Evolutionary conservation across 1,284 basidiomycete genomes (phyloP).

Genomic region (Farysia itapuensis): DNA sequence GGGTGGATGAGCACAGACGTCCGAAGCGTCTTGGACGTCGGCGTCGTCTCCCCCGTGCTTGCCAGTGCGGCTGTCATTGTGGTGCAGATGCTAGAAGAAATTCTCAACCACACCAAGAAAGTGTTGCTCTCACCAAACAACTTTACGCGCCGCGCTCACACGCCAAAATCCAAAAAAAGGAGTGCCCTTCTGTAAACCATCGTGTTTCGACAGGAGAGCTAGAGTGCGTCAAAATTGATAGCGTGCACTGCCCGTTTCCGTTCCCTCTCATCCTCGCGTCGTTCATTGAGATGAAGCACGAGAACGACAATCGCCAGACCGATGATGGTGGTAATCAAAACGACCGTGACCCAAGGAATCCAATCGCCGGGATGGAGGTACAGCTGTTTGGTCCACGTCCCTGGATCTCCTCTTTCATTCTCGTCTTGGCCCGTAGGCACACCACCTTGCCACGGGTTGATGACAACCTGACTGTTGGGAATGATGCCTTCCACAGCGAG

Average conservation of each 20-base stretch:
- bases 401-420: conserved; percentile 15
- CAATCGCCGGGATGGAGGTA: conserved; percentile 93
- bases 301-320: conserved; percentile 80
- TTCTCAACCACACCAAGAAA: conserved; percentile 1
- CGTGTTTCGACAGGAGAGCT: too few species aligned
- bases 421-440: conserved; percentile 56
- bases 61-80: too few species aligned
- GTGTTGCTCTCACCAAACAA: conserved; percentile 17
- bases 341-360: conserved; percentile 93
- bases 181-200: too few species aligned
- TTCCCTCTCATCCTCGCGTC: conserved; percentile 89
- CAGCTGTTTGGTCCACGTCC: conserved; percentile 80
- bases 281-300: conserved; percentile 85
- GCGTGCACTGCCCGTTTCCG: conserved; percentile 81
- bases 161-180: neutral
- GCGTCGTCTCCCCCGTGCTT: too few species aligned
- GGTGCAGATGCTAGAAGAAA: neutral
- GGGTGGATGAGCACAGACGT: conserved; percentile 23
- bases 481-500: conserved; percentile 95
- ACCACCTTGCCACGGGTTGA: conserved; percentile 72
- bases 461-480: conserved; percentile 95
- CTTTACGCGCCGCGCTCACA: neutral
- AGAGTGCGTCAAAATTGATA: conserved; percentile 95
- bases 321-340: conserved; percentile 74
- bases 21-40: conserved; percentile 7